Evolutionary conservation across 306 rosid species (phyloP), one percentile per base, ranked within the genome.

Genomic region (Bauhinia variegata): DNA sequence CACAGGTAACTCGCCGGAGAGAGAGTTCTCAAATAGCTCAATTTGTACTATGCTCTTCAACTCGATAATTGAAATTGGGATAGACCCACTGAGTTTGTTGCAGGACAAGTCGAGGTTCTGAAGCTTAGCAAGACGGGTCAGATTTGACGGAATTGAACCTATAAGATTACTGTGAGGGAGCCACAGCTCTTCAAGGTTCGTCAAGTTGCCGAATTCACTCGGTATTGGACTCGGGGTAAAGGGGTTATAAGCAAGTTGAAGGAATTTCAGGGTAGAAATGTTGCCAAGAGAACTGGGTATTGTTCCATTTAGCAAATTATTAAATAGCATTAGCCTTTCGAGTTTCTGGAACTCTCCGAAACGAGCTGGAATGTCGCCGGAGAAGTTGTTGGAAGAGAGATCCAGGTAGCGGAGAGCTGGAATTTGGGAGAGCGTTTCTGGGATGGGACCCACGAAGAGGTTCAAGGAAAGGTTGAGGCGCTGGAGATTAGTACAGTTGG

Each of bases 1-100:
- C 9, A 6, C 17, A 14, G 96, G 96, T n/a, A 89, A 66, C 74
- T 38, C 73, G 15, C 96, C 96, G 36, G 91, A 83, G 58, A 89
- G 84, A 0, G 73, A 52, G 68, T 89, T 89, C 11, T 51, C 8
- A 41, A 67, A 89, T 18, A 89, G 88, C 61, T 87, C 95, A 15
- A 89, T 70, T 34, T 87, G 89, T 6, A 67, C 79, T 16, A 83
- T 8, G 70, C 80, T 83, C 32, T 23, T 72, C 71, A 89, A 48
- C 17, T 71, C 65, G 1, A 82, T 16, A 4, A 87, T 17, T 4
- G 78, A 38, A 14, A 63, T 75, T 34, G 91, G 89, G 33, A 89
- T 77, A 1, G 75, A 23, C 7, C 96, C 96, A 2, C 30, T 68
- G 67, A 89, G 85, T 10, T 34, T 10, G 78, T 89, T 89, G 0